Conservation (phyloP, 23 red algal genomes). For the Gracilaria gracilis region DNA sequence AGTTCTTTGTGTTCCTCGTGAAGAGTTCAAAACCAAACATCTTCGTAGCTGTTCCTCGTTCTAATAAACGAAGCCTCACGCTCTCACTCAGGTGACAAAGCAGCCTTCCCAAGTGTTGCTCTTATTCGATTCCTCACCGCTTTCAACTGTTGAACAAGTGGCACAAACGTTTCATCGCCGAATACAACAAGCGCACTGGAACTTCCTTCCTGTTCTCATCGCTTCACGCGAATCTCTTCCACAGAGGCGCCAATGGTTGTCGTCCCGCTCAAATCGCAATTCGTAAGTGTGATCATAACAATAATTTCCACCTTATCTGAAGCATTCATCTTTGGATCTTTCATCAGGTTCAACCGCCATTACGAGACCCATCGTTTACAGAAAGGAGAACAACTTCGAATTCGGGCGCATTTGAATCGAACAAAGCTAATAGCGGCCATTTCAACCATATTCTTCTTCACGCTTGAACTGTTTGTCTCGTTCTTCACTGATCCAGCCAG, state of each 20-base stretch:
- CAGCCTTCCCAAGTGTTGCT: too few relatives aligned
- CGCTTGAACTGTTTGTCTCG: neutral
- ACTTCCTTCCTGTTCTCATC: too few relatives aligned
- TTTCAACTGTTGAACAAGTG: too few relatives aligned
- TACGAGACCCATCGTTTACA: neutral
- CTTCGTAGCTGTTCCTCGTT: too few relatives aligned
- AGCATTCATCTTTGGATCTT: neutral
- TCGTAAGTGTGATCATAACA: neutral
- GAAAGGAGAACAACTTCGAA: neutral
- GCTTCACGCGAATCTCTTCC: neutral
- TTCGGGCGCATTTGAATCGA: neutral
- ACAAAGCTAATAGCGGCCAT: neutral
- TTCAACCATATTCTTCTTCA: neutral
- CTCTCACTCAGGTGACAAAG: too few relatives aligned
- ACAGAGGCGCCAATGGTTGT: neutral
- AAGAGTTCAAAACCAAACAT: too few relatives aligned
- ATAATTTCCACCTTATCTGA: neutral
- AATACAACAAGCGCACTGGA: too few relatives aligned
- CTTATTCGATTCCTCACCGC: too few relatives aligned
- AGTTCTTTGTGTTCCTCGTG: too few relatives aligned
- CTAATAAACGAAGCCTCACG: too few relatives aligned
- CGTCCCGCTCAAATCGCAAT: slow-evolving; percentile 2
- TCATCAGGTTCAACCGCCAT: neutral
- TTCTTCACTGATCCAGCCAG: neutral
- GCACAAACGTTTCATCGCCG: too few relatives aligned